Evolutionary conservation across 768 basidiomycete genomes (phyloP), one percentile per base, ranked within the genome.

Genomic region (Fomitopsis pulvina): DNA sequence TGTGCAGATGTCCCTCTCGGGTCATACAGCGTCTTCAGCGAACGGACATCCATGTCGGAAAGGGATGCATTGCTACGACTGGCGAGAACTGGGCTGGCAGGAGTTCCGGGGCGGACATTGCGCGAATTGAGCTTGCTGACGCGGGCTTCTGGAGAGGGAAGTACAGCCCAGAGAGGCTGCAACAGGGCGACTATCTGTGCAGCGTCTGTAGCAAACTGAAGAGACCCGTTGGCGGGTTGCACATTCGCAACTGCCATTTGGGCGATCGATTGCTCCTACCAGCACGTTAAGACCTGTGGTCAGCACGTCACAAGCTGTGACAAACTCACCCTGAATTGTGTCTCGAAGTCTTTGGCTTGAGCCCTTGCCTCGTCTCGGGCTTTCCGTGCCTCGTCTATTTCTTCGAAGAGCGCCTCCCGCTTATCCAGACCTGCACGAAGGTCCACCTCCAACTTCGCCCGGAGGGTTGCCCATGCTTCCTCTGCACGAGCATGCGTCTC

Each of bases 81-180:
- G 62, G 68, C 0, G 1, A 55, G 39, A 12, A 60, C 63, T 1
- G 63, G 60, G 29, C 55, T 60, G 11, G 57, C 61, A 47, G 51
- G 57, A 44, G 55, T 56, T 24, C 52, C 74, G 4, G 47, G 43
- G 38, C 75, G 79, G 68, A 75, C 77, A 45, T 68, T 67, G 48
- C 75, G 74, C 42, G 66, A 72, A 37, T 65, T 60, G 14, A 86
- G 77, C 58, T 80, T 86, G 44, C 80, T 68, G 1, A 80, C 83
- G 25, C 94, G 86, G 11, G 83, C 78, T 66, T 93, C 89, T 9
- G 88, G 82, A 2, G 91, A 87, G 10, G 93, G 93, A 0, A 97
- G 77, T 34, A 85, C 72, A 4, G 75, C 67, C 92, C 92, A 98
- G 21, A 95, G 58, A 9, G 87, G 80, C 45, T 76, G 76, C 26